These are phyloP conservation scores for Carex cristatella DNA, from an alignment of 176 grass and related monocot species.

Conservation along the genomic window DNA sequence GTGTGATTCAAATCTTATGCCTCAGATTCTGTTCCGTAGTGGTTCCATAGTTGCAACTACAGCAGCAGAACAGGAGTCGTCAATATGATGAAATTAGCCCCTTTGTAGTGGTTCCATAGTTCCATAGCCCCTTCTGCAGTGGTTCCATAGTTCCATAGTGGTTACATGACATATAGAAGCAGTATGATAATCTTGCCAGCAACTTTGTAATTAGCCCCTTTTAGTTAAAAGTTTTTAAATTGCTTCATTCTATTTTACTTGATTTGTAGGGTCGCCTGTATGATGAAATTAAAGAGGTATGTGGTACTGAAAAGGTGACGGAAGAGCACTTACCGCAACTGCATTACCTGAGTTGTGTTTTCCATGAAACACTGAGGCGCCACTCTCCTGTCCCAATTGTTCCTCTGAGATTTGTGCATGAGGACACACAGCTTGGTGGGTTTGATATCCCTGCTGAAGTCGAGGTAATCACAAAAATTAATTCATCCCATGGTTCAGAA, in stretches of 20 bases:
- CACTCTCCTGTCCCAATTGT: constrained; percentile 59
- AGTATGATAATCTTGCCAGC: background rate
- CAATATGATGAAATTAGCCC: background rate
- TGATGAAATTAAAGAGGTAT: constrained; percentile 53
- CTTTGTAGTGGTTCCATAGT: too few species aligned
- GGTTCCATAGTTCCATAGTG: too few species aligned
- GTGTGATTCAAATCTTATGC: background rate
- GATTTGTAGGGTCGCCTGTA: constrained; percentile 51
- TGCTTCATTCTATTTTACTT: background rate
- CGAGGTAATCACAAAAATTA: constrained; percentile 36
- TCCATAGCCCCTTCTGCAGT: too few species aligned
- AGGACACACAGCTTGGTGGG: constrained; percentile 51
- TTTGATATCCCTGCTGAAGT: constrained; percentile 49
- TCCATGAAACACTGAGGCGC: constrained; percentile 63
- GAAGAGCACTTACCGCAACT: constrained; percentile 62
- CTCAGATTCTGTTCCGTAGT: background rate
- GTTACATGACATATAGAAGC: background rate
- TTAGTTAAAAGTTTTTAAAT: background rate
- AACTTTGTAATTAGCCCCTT: background rate
- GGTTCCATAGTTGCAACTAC: background rate
- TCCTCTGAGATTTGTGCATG: constrained; percentile 67
- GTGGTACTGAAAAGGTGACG: constrained; percentile 30
- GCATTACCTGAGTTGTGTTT: constrained; percentile 59
- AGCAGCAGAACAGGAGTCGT: background rate
- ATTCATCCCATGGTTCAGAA: background rate